Base-by-base conservation (phyloP, 441 rosid species). In the Rhodomyrtus psidioides region DNA sequence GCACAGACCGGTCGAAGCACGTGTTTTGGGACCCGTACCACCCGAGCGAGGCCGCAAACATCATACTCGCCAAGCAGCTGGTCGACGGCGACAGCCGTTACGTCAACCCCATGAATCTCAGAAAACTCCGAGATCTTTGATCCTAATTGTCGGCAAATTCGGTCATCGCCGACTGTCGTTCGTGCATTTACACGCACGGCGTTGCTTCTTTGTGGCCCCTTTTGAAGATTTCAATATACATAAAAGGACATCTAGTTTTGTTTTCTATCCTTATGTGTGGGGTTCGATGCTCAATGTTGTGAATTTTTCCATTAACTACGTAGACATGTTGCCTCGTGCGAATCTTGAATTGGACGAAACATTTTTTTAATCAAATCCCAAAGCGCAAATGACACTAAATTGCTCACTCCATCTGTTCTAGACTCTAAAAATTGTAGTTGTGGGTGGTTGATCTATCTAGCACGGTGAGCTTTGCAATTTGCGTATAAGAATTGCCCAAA, bases 21-120 rank as follows among this genome's bases (percentile, higher is more conserved):
- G 98, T 96, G 46, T 97, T 97, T 86, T 97, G 99, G 99, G 99
- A 97, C 89, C 96, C 98, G 83, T 96, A 95, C 87, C 99, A 97
- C 88, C 99, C 99, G 3, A 97, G 98, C 70, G 98, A 97, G 83
- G 99, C 99, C 44, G 96, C 99, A 14, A 95, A 95, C 84, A 44
- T 95, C 59, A 85, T 96, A 42, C 89, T 97, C 42, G 98, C 97
- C 6, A 95, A 93, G 86, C 93, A 95, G 89, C 88, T 95, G 84
- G 44, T 97, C 19, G 90, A 95, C 62, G 99, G 99, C 44, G 94
- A 90, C 60, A 14, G 85, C 1, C 91, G 83, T 42, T 94, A 90
- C 86, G 91, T 94, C 14, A 91, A 94, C 39, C 99, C 99, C 0
- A 86, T 96, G 83, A 95, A 97, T 89, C 96, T 97, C 24, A 92